Percentiles rank a stretch among this genome's conserved stretches.
Evolutionary conservation across 768 basidiomycete genomes (phyloP).

Genomic region (Pleurotus tuber-regium): DNA sequence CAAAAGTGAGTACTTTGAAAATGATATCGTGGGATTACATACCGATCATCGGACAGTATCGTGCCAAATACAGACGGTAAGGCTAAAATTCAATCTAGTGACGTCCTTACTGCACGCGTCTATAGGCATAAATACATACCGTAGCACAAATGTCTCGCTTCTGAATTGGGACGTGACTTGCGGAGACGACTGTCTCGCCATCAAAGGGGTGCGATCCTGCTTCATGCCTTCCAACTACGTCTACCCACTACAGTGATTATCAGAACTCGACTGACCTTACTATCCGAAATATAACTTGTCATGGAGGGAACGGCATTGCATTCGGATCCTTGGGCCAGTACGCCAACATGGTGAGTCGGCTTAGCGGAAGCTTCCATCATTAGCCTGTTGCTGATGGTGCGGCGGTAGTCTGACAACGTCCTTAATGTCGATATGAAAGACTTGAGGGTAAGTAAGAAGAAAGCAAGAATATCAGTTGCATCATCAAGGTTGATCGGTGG

Average conservation of each 20-base stretch:
- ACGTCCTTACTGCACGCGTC: background rate
- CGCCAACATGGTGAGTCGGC: constrained; percentile 38
- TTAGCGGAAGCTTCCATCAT: background rate
- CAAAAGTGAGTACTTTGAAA: constrained; percentile 48
- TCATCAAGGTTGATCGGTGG: background rate
- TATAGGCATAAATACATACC: constrained; percentile 53
- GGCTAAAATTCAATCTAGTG: background rate
- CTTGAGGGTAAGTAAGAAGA: constrained; percentile 41
- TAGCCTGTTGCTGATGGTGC: background rate
- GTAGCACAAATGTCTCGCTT: constrained; percentile 45
- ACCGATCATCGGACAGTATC: constrained; percentile 40
- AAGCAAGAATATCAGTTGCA: background rate
- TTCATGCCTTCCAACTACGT: background rate
- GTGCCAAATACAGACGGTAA: constrained; percentile 62
- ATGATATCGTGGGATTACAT: no score
- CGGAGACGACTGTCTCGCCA: constrained; percentile 62
- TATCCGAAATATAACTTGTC: constrained; percentile 47
- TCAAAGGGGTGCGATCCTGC: constrained; percentile 49
- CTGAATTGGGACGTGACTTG: constrained; percentile 62
- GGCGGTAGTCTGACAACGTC: constrained; percentile 49
- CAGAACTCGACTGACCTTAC: constrained; percentile 56
- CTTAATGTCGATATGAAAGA: constrained; percentile 48
- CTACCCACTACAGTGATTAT: background rate
- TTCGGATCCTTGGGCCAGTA: constrained; percentile 62
- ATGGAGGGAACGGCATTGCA: constrained; percentile 60